phyloP scores from a whole-genome alignment of 768 basidiomycete genomes.

The Termitomyces sp. region DNA sequence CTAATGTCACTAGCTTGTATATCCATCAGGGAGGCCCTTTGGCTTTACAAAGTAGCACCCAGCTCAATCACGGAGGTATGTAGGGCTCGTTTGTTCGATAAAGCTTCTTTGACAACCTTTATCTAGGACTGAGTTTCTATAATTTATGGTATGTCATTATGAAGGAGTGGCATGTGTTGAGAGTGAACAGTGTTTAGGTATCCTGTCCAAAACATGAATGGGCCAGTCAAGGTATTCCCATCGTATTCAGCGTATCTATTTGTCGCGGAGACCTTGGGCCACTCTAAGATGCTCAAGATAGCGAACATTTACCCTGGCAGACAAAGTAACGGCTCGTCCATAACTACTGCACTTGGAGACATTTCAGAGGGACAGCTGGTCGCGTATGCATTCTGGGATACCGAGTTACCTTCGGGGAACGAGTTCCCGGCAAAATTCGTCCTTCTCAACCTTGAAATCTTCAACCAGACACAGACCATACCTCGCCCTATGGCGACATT shows the following conservation, averaged over 20 bases:
- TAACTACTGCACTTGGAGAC: constrained; percentile 46
- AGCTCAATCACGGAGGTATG: constrained; percentile 43
- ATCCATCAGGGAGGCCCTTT: constrained; percentile 53
- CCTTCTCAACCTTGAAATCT: constrained; percentile 45
- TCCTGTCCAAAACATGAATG: constrained; percentile 41
- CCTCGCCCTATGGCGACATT: constrained; percentile 38
- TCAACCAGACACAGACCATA: constrained; percentile 38
- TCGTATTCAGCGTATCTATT: constrained; percentile 50
- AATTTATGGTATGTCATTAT: constrained; percentile 34
- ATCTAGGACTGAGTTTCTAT: constrained; percentile 36
- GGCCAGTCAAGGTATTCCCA: constrained; percentile 47
- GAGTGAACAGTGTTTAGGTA: constrained; percentile 27
- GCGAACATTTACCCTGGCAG: constrained; percentile 48
- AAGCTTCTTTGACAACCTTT: not conserved
- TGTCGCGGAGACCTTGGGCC: constrained; percentile 40
- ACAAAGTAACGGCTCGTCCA: constrained; percentile 46
- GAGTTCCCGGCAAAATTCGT: constrained; percentile 39
- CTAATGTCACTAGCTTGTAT: constrained; percentile 31
- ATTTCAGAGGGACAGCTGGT: constrained; percentile 42
- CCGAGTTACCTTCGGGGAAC: constrained; percentile 16
- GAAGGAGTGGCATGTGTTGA: too few relatives aligned
- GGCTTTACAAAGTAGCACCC: constrained; percentile 43
- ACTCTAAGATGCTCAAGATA: constrained; percentile 36
- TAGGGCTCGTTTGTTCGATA: constrained; percentile 3
- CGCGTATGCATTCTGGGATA: constrained; percentile 48